phyloP scores from a whole-genome alignment of 2,329 filamentous ascomycete genomes.

The Dothistroma septosporum region DNA sequence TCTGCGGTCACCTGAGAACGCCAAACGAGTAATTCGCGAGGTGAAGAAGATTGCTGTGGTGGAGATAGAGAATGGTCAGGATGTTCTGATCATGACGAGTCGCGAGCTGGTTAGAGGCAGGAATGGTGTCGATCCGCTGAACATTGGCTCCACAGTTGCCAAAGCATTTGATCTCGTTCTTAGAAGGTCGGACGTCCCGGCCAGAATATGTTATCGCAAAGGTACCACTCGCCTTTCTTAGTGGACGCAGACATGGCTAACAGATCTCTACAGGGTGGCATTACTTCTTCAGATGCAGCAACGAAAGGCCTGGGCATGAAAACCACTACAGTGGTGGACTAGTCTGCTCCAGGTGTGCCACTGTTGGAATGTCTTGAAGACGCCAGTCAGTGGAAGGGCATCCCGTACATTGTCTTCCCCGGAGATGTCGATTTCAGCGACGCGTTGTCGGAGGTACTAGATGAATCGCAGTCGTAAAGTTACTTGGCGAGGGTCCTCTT shows the following conservation, averaged over 20 bases:
- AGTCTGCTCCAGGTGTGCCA: constrained; percentile 56
- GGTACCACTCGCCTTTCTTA: not conserved
- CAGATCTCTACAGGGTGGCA: constrained; percentile 44
- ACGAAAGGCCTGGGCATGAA: constrained; percentile 55
- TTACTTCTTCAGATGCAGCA: constrained; percentile 57
- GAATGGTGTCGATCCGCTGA: constrained; percentile 50
- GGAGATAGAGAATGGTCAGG: constrained; percentile 46
- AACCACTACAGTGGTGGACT: constrained; percentile 52
- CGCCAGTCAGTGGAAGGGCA: constrained; percentile 47
- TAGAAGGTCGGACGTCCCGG: constrained; percentile 45
- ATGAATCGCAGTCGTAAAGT: constrained; percentile 32
- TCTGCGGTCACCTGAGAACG: constrained; percentile 38
- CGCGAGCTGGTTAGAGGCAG: constrained; percentile 49
- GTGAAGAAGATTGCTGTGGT: too few relatives aligned
- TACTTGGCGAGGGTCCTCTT: not conserved
- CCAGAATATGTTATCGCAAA: constrained; percentile 58
- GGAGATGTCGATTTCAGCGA: constrained; percentile 53
- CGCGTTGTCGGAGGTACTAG: constrained; percentile 47
- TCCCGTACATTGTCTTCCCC: constrained; percentile 57
- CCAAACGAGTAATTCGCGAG: constrained; percentile 35
- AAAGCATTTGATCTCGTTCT: constrained; percentile 49
- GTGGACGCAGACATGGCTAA: not conserved
- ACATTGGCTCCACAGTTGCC: constrained; percentile 54
- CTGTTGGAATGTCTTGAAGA: constrained; percentile 57
- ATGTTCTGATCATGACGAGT: constrained; percentile 59